phyloP scores from a whole-genome alignment of 345 rosid species.

The Alliaria petiolata region DNA sequence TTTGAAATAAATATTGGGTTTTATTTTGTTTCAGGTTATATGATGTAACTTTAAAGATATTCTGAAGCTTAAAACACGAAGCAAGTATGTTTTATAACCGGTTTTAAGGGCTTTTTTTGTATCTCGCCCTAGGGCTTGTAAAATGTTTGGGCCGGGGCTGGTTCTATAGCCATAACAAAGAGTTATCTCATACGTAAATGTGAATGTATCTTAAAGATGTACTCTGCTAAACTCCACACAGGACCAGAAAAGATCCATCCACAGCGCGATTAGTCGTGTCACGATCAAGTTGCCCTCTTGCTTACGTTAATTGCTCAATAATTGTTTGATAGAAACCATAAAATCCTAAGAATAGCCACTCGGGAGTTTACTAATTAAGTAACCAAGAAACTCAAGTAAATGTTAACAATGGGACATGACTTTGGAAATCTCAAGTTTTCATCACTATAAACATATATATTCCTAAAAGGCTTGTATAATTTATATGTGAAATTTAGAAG shows the following conservation, averaged over 20 bases:
- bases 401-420: not conserved
- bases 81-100: too few relatives aligned
- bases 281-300: slow-evolving; percentile 23
- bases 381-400: not conserved
- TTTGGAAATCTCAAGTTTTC: not conserved
- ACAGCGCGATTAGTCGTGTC: slow-evolving; percentile 6
- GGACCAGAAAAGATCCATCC: slow-evolving; percentile 17
- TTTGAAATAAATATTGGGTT: too few relatives aligned
- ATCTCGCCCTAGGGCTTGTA: too few relatives aligned
- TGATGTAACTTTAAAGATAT: too few relatives aligned
- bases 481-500: too few relatives aligned
- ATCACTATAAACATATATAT: not conserved
- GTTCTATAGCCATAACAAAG: slow-evolving; percentile 17
- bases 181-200: slow-evolving; percentile 9
- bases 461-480: not conserved
- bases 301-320: slow-evolving; percentile 5
- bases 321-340: not conserved
- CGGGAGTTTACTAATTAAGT: not conserved
- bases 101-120: too few relatives aligned
- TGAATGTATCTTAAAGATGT: not conserved
- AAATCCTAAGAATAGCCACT: not conserved
- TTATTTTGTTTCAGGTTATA: too few relatives aligned
- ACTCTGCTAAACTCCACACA: not conserved
- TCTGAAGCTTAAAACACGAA: too few relatives aligned
- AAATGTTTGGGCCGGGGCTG: too few relatives aligned